phyloP scores from a whole-genome alignment of 2,329 filamentous ascomycete species.

The Malbranchea zuffiana region DNA sequence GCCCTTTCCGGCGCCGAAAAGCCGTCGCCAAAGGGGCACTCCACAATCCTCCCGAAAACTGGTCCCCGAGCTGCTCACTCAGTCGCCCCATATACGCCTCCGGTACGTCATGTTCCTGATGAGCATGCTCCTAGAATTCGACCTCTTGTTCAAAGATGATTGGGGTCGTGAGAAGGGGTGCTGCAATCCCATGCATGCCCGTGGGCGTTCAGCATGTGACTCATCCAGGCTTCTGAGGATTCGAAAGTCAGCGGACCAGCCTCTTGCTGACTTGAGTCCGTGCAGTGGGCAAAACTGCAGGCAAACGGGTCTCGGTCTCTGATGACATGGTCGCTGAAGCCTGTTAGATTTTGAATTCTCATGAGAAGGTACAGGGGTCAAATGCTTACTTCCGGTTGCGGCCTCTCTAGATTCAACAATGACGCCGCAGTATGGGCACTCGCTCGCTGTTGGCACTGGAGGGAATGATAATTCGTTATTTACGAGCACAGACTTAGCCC shows the following conservation, averaged over 20 bases:
- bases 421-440: not conserved
- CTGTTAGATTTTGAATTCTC: not conserved
- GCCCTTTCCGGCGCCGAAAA: slow-evolving; percentile 17
- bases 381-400: not conserved
- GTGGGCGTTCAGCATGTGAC: slow-evolving; percentile 19
- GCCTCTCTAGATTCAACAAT: not conserved
- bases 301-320: not conserved
- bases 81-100: slow-evolving; percentile 15
- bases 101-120: slow-evolving; percentile 18
- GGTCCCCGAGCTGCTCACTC: slow-evolving; percentile 21
- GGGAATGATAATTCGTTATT: slow-evolving; percentile 1
- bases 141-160: slow-evolving; percentile 20
- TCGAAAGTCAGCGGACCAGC: not conserved
- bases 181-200: slow-evolving; percentile 23
- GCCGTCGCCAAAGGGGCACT: slow-evolving; percentile 23
- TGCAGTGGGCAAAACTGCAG: not conserved
- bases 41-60: slow-evolving; percentile 17
- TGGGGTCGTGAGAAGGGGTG: slow-evolving; percentile 21
- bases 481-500: not conserved
- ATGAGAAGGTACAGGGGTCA: not conserved
- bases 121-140: slow-evolving; percentile 20
- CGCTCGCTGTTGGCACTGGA: not conserved
- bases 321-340: slow-evolving; percentile 1
- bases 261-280: not conserved
- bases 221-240: not conserved